Conservation (phyloP, 345 rosid species). For the Syzygium aromaticum region DNA sequence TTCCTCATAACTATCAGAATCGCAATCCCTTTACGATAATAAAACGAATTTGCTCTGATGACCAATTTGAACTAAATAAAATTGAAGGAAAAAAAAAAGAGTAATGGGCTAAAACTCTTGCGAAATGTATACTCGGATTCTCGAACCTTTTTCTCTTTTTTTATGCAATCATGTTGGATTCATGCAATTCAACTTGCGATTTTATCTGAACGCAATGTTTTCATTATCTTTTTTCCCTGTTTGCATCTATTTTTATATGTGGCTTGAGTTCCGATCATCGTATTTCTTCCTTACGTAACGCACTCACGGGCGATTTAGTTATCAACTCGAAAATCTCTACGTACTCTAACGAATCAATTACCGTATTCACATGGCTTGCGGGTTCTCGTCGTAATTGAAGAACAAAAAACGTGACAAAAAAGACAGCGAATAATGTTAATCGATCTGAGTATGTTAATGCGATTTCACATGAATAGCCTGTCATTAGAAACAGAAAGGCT, state of each 20-base stretch:
- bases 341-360: not conserved
- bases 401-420: not conserved
- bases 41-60: too few species aligned
- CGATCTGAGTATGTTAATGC: not conserved
- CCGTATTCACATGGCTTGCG: not conserved
- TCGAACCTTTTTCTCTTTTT: too few species aligned
- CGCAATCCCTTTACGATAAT: not conserved
- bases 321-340: not conserved
- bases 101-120: not conserved
- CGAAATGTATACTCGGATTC: too few species aligned
- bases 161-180: not conserved
- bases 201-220: not conserved
- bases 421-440: not conserved
- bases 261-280: not conserved
- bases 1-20: too few species aligned
- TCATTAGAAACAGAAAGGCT: not conserved
- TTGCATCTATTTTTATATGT: not conserved
- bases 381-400: not conserved
- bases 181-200: not conserved
- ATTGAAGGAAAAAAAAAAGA: not conserved
- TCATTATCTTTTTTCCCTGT: not conserved
- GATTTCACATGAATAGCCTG: not conserved
- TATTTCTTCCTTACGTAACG: not conserved
- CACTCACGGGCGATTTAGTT: too few species aligned
- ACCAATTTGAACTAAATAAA: not conserved